These are phyloP conservation scores for Yarrowia deformans DNA, from an alignment of 805 yeast genomes.

Conservation along the genomic window DNA sequence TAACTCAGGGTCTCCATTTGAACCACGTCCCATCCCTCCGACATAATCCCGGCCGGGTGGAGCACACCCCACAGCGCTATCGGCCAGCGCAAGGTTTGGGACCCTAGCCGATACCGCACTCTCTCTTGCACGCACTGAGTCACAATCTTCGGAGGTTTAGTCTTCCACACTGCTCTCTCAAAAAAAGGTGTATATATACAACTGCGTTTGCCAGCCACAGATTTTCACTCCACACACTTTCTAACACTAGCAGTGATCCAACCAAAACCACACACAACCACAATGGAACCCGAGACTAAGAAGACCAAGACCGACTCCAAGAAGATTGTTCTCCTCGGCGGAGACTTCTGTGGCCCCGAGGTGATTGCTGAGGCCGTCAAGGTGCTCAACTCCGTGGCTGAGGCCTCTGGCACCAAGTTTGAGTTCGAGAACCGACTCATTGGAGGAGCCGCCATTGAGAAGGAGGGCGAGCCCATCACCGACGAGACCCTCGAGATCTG, in stretches of 20 bases:
- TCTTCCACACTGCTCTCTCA: neutral
- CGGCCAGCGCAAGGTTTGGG: conserved; percentile 8
- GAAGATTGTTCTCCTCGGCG: conserved; percentile 87
- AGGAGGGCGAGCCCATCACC: conserved; percentile 90
- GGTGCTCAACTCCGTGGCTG: conserved; percentile 80
- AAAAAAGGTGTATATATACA: conserved; percentile 17
- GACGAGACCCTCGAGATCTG: conserved; percentile 84
- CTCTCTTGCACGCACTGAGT: conserved; percentile 1
- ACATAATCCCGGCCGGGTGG: conserved; percentile 14
- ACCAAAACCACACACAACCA: neutral
- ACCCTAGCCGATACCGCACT: conserved; percentile 34
- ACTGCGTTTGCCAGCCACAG: conserved; percentile 28
- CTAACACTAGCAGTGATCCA: no score
- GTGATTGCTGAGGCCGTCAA: conserved; percentile 89
- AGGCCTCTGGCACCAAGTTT: conserved; percentile 62
- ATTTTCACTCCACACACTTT: conserved; percentile 2
- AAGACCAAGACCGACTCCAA: conserved; percentile 52
- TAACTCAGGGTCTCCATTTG: no score
- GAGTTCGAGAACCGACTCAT: conserved; percentile 83
- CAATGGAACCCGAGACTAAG: conserved; percentile 38
- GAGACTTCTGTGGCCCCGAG: conserved; percentile 97
- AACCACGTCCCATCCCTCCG: neutral
- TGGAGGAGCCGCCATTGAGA: conserved; percentile 99
- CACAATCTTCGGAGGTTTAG: conserved; percentile 18
- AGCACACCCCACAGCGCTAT: conserved; percentile 2